Conservation (phyloP, 1,139 yeast genomes). For the Geotrichum australiense region DNA sequence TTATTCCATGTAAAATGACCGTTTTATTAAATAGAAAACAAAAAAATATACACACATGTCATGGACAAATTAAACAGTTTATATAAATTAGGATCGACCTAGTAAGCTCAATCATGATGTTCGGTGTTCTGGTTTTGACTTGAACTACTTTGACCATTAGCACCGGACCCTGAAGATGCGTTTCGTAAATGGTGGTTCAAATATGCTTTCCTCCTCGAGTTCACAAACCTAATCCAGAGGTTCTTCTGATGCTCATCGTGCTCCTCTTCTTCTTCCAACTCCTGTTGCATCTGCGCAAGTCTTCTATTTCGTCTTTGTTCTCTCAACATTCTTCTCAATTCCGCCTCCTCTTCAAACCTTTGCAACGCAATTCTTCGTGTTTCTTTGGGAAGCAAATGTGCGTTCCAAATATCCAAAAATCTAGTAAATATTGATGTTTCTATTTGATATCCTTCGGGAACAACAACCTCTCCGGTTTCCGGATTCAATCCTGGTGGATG, state of each 20-base stretch:
- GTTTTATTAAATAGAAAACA: no score
- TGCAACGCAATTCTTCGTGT: slow-evolving; percentile 30
- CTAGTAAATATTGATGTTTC: slow-evolving; percentile 30
- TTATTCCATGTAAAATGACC: no score
- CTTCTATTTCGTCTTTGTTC: slow-evolving; percentile 16
- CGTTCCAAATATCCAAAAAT: slow-evolving; percentile 33
- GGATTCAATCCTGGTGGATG: slow-evolving; percentile 20
- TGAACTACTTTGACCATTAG: no score
- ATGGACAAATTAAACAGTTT: no score
- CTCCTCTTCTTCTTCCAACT: slow-evolving; percentile 19
- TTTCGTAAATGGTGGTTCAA: no score
- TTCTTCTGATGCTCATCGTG: slow-evolving; percentile 23
- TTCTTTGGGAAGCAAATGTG: slow-evolving; percentile 32
- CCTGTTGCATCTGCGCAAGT: slow-evolving; percentile 9
- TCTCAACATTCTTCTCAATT: slow-evolving; percentile 25
- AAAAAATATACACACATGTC: no score
- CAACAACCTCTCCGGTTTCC: slow-evolving; percentile 14
- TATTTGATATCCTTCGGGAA: slow-evolving; percentile 27
- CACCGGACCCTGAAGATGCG: no score
- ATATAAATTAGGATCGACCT: no score
- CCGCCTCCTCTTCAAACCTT: slow-evolving; percentile 31
- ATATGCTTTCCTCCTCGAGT: slow-evolving; percentile 23
- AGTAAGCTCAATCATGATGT: no score
- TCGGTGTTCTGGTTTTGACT: no score
- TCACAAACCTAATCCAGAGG: slow-evolving; percentile 26